Percentiles rank a stretch among this genome's conserved stretches.
Conservation (phyloP, 306 rosid species). For the Vicia faba region DNA sequence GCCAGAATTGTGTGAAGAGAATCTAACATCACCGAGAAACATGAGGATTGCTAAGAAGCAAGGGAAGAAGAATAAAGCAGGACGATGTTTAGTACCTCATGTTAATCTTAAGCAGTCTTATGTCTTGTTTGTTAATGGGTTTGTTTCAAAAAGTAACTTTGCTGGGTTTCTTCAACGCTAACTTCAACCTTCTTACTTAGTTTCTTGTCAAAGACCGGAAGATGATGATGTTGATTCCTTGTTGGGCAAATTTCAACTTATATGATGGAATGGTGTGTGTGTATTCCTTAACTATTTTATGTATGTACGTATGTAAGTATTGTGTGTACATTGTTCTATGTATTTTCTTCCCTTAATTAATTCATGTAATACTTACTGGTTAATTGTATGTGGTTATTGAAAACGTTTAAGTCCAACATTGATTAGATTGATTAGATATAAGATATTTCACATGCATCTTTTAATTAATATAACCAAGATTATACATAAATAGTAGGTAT, state of each 20-base stretch:
- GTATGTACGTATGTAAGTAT: no score
- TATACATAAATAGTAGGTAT: no score
- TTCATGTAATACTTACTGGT: no score
- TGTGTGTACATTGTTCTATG: no score
- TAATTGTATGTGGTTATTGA: no score
- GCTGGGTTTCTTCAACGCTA: constrained; percentile 58
- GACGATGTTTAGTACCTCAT: constrained; percentile 48
- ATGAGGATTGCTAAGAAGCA: constrained; percentile 47
- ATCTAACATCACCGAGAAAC: constrained; percentile 44
- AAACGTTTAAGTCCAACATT: no score
- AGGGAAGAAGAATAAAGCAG: constrained; percentile 47
- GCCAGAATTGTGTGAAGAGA: constrained; percentile 62
- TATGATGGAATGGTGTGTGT: background rate
- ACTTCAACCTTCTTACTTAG: constrained; percentile 1
- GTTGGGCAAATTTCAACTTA: background rate
- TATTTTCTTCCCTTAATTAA: no score
- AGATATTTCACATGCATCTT: no score
- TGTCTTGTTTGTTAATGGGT: constrained; percentile 50
- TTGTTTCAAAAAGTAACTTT: constrained; percentile 61
- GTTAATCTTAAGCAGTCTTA: constrained; percentile 61
- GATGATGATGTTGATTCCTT: background rate
- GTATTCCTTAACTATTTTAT: background rate
- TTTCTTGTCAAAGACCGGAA: background rate
- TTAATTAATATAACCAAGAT: no score
- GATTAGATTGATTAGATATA: no score